Evolutionary conservation across 2,329 filamentous ascomycete genomes (phyloP).

Genomic region (Huntiella decipiens): DNA sequence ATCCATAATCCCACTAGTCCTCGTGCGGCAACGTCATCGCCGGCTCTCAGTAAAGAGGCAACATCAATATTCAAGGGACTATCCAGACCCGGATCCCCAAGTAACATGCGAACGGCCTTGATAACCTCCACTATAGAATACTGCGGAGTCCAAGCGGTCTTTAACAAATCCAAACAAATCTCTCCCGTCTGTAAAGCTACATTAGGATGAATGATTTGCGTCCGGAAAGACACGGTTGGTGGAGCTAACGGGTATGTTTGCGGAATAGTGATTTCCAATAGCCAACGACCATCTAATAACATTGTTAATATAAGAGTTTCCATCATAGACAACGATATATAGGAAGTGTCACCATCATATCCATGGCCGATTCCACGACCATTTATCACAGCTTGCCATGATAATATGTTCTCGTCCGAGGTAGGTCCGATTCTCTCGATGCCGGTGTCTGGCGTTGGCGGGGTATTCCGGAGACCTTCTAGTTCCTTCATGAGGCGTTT

Average conservation of each 20-base stretch:
- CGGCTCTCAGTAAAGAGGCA: conserved; percentile 48
- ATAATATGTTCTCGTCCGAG: conserved; percentile 33
- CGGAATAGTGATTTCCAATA: conserved; percentile 59
- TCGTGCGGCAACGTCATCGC: conserved; percentile 49
- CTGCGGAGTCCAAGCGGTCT: conserved; percentile 63
- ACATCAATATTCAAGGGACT: conserved; percentile 65
- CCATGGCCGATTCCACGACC: conserved; percentile 35
- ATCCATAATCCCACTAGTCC: conserved; percentile 56
- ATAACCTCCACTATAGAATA: conserved; percentile 64
- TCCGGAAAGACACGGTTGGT: conserved; percentile 65
- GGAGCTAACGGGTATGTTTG: conserved; percentile 59
- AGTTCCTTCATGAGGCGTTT: conserved; percentile 41
- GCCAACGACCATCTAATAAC: conserved; percentile 52
- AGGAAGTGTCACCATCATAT: conserved; percentile 31
- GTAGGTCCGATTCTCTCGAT: conserved; percentile 40
- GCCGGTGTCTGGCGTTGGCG: conserved; percentile 20
- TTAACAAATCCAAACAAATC: conserved; percentile 80
- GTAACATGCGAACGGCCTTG: conserved; percentile 51
- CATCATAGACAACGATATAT: background rate
- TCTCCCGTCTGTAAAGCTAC: conserved; percentile 54
- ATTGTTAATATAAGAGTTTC: background rate
- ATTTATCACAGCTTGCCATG: conserved; percentile 41
- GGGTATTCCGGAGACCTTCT: conserved; percentile 26
- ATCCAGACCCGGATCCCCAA: conserved; percentile 48
- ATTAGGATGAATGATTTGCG: conserved; percentile 72